Percentiles rank a stretch among this genome's conserved stretches.
phyloP scores from a whole-genome alignment of 2,329 filamentous ascomycete species.

The Fusarium subtropicale region DNA sequence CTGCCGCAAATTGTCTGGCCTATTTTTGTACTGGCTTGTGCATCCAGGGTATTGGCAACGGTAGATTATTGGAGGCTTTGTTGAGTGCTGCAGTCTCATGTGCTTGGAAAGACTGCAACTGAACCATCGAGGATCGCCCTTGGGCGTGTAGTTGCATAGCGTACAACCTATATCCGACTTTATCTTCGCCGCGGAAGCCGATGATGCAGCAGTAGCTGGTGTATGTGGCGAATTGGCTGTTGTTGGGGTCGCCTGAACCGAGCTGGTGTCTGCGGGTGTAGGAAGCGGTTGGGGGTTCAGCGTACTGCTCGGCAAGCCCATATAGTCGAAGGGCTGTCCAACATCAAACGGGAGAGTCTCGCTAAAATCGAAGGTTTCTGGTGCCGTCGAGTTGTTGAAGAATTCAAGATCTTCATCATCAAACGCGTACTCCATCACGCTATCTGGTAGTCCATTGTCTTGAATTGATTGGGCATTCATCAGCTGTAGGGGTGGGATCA shows the following conservation, averaged over 20 bases:
- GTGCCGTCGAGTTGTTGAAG: conserved; percentile 17
- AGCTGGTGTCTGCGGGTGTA: conserved; percentile 40
- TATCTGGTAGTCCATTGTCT: conserved; percentile 19
- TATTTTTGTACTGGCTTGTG: conserved; percentile 66
- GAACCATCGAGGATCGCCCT: conserved; percentile 69
- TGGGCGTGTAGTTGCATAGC: conserved; percentile 66
- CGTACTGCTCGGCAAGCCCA: conserved; percentile 17
- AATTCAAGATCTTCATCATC: conserved; percentile 35
- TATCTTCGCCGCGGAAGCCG: conserved; percentile 48
- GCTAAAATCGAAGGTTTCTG: conserved; percentile 37
- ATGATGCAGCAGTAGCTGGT: conserved; percentile 22
- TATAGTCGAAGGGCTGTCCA: conserved; percentile 18
- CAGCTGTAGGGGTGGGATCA: conserved; percentile 37
- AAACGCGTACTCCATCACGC: conserved; percentile 19
- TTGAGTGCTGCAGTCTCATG: conserved; percentile 65
- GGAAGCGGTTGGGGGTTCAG: conserved; percentile 38
- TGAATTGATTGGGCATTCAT: conserved; percentile 16
- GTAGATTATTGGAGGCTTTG: conserved; percentile 62
- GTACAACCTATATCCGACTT: conserved; percentile 62
- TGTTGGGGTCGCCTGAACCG: conserved; percentile 39
- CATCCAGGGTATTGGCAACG: conserved; percentile 66
- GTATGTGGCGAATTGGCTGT: conserved; percentile 43
- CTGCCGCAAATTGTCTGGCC: conserved; percentile 66
- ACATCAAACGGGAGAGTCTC: conserved; percentile 28
- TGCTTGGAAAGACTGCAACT: conserved; percentile 70